A percentile compares a stretch with the other conserved stretches of the same genome.
phyloP scores from a whole-genome alignment of 2,329 filamentous ascomycete species.

The Penicillium sp. region DNA sequence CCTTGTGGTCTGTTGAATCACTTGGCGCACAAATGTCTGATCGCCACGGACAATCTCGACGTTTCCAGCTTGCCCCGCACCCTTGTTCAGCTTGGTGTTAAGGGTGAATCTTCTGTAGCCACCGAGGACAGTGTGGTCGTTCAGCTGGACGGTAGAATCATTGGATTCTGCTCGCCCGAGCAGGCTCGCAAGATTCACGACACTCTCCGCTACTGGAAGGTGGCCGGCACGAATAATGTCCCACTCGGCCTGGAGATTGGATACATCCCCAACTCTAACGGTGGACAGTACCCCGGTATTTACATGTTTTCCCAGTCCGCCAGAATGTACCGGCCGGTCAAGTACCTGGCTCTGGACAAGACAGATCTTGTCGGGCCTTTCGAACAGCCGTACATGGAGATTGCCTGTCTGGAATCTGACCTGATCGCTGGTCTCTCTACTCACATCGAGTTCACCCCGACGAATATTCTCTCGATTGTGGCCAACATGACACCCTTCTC shows the following conservation, averaged over 20 bases:
- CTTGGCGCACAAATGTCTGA: slow-evolving; percentile 89
- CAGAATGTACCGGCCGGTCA: slow-evolving; percentile 86
- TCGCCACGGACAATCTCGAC: slow-evolving; percentile 74
- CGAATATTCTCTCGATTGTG: slow-evolving; percentile 94
- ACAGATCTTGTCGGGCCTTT: slow-evolving; percentile 88
- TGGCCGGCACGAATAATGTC: slow-evolving; percentile 76
- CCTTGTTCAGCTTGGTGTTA: slow-evolving; percentile 76
- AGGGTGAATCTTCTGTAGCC: slow-evolving; percentile 71
- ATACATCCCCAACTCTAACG: slow-evolving; percentile 80
- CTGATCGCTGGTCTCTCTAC: slow-evolving; percentile 85
- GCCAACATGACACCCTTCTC: slow-evolving; percentile 99
- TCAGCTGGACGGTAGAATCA: slow-evolving; percentile 82
- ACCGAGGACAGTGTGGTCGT: slow-evolving; percentile 82
- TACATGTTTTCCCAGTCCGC: slow-evolving; percentile 88
- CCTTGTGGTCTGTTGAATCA: slow-evolving; percentile 95
- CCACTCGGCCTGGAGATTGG: slow-evolving; percentile 87
- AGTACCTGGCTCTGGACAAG: slow-evolving; percentile 83
- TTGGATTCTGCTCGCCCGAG: slow-evolving; percentile 86
- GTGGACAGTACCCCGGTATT: slow-evolving; percentile 93
- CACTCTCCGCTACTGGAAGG: slow-evolving; percentile 92
- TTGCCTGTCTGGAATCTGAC: slow-evolving; percentile 86
- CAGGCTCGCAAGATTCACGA: slow-evolving; percentile 80
- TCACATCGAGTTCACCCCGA: slow-evolving; percentile 91
- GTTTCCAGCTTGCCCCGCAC: slow-evolving; percentile 71
- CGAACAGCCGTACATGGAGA: slow-evolving; percentile 98